Base-by-base conservation (phyloP, 1,284 basidiomycete genomes). In the Sporisorium sorghi region DNA sequence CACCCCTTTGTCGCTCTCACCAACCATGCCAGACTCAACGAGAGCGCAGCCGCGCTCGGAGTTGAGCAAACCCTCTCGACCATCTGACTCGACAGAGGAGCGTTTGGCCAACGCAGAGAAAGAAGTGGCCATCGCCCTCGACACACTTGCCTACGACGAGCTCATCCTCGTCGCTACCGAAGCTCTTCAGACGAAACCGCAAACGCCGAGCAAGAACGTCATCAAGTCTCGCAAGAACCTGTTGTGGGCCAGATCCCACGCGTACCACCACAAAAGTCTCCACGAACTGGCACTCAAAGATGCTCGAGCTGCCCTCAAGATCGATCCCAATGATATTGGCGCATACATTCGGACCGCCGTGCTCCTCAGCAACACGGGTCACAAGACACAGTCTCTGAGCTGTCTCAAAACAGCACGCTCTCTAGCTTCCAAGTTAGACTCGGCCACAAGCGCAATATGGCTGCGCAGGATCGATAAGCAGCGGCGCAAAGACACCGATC, bases 161-260 rank as follows among this genome's bases (percentile, higher is more conserved):
- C 53, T 70, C 30, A 64, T 64, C 43, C 28, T 49, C 1, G 53
- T 58, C 12, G 60, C 58, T 4, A 57, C 61, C 35, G 39, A 48
- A 2, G 67, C 61, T 14, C 57, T 70, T 5, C n/a, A 32, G 2
- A 21, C 10, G 12, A 60, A 47, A 17, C 12, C 57, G 8, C 28
- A 23, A 10, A 15, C 30, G 10, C 30, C 37, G 15, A 50, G 30
- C 47, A 65, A 71, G 24, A 50, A 19, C 2, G 21, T 51, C 23
- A 59, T 57, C 58, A 66, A 73, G 37, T 63, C 59, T 5, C 70
- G 60, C 37, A 73, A 73, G 54, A 60, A 58, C 10, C 48, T 73
- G 2, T 47, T 65, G 26, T 73, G 71, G 71, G 60, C 71, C 11
- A 58, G 71, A 19, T 64, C 71, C 0, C 52, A 64, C 12, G 58